Conservation (phyloP, 805 yeast species). For the Sugiyamaella lignohabitans region DNA sequence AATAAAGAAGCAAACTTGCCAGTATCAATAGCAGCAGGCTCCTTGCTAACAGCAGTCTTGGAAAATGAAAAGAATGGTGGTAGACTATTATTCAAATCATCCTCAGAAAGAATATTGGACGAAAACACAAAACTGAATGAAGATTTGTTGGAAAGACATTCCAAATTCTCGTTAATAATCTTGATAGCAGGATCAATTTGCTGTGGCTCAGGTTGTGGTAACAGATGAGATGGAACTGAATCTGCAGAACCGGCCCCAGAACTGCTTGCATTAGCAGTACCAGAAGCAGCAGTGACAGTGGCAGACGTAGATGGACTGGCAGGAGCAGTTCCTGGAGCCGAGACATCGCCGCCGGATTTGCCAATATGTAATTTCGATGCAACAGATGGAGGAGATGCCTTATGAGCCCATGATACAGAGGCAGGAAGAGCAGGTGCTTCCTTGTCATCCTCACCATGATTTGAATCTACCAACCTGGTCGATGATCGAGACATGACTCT, state of each 20-base stretch:
- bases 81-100: constrained; percentile 22
- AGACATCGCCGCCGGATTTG: too few relatives aligned
- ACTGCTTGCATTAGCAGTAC: constrained; percentile 19
- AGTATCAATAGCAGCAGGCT: background rate
- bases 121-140: constrained; percentile 26
- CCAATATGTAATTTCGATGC: constrained; percentile 21
- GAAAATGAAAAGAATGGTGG: constrained; percentile 27
- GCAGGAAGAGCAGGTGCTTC: constrained; percentile 51
- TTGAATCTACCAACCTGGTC: constrained; percentile 11
- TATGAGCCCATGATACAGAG: constrained; percentile 61
- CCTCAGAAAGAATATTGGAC: constrained; percentile 21
- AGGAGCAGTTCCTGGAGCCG: constrained; percentile 32
- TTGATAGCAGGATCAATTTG: constrained; percentile 14
- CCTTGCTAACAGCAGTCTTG: background rate
- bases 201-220: constrained; percentile 13
- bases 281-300: constrained; percentile 53
- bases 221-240: constrained; percentile 25
- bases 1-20: constrained; percentile 4
- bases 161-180: constrained; percentile 16
- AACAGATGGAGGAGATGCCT: constrained; percentile 25
- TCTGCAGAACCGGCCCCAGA: too few relatives aligned
- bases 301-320: constrained; percentile 38
- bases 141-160: constrained; percentile 19
- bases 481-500: constrained; percentile 8
- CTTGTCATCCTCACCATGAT: constrained; percentile 23